Percentiles rank a stretch among this genome's conserved stretches.
Evolutionary conservation across 768 basidiomycete species (phyloP).

Genomic region (Boletus coccyginus): DNA sequence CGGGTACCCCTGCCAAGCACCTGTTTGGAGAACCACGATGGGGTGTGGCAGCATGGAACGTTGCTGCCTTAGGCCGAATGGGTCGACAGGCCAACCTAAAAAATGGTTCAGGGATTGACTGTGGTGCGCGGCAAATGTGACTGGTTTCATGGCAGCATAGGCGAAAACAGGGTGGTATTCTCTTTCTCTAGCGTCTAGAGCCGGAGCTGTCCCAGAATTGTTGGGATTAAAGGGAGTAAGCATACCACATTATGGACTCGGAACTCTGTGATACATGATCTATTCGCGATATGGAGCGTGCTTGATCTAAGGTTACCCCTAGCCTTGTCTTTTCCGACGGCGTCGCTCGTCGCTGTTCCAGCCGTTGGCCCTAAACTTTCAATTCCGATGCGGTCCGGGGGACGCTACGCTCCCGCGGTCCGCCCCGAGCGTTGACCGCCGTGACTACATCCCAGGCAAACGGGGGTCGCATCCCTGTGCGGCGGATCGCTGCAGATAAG

Average conservation of each 20-base stretch:
- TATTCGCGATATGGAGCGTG: constrained; percentile 34
- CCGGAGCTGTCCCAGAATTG: constrained; percentile 4
- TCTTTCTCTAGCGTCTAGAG: background rate
- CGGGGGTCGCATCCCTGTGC: background rate
- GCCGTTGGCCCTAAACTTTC: constrained; percentile 12
- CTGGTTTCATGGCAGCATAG: constrained; percentile 17
- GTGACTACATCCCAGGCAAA: background rate
- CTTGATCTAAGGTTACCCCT: constrained; percentile 36
- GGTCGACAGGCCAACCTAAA: constrained; percentile 7
- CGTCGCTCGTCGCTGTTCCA: constrained; percentile 16
- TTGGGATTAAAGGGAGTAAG: background rate
- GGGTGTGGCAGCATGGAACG: constrained; percentile 9
- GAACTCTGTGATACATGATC: background rate
- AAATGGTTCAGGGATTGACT: background rate
- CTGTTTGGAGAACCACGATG: constrained; percentile 14
- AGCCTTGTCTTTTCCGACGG: constrained; percentile 38
- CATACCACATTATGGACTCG: background rate
- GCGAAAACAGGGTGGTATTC: background rate
- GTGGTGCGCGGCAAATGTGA: constrained; percentile 17
- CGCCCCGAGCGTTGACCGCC: background rate
- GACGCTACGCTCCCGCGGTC: background rate
- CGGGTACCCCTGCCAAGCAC: constrained; percentile 16
- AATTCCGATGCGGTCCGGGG: constrained; percentile 12
- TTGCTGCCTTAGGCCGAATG: constrained; percentile 30
- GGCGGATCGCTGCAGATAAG: background rate